Evolutionary conservation across 495 filamentous ascomycete genomes (phyloP), one percentile per base, ranked within the genome.

Genomic region (Aspergillus biplanus): DNA sequence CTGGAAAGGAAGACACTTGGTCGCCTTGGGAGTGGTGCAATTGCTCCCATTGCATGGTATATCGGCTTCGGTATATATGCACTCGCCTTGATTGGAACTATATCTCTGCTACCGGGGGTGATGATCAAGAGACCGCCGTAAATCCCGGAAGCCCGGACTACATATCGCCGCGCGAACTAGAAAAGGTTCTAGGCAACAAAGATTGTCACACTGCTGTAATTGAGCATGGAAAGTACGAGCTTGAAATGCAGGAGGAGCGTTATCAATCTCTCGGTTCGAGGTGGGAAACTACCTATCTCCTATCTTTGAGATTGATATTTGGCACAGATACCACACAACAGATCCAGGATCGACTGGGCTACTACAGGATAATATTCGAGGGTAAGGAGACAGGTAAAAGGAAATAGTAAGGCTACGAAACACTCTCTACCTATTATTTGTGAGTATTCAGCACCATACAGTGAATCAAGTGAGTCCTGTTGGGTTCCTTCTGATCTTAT

Each of bases 71-170:
- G 39, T 35, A n/a, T 15, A 61, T 15, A 31, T 61, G 52, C 33
- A 9, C 39, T n/a, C 59, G 59, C 21, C 0, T 56, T 4, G 50
- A 61, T 15, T 27, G 27, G 21, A 55, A 55, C 16, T 50, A 21
- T 18, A 1, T 50, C 6, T 27, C 15, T 35, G 39, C 39, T 7
- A 21, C 34, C 7, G 50, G 55, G 33, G 32, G 16, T 16, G 39
- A 48, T 16, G 27, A 53, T 13, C 7, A 31, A 6, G 59, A 48
- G 34, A 34, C 6, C 16, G 35, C n/a, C 27, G 33, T 61, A 13
- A 55, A 27, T 13, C 50, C 52, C 1, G 59, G 59, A 6, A 50
- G 55, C 42, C 59, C 59, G 8, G 59, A 61, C 44, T 61, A 61
- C 35, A 39, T 61, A 15, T 46, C 50, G 2, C 31, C 35, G 21